phyloP scores from a whole-genome alignment of 345 rosid genomes.

The Eutrema yunnanense region DNA sequence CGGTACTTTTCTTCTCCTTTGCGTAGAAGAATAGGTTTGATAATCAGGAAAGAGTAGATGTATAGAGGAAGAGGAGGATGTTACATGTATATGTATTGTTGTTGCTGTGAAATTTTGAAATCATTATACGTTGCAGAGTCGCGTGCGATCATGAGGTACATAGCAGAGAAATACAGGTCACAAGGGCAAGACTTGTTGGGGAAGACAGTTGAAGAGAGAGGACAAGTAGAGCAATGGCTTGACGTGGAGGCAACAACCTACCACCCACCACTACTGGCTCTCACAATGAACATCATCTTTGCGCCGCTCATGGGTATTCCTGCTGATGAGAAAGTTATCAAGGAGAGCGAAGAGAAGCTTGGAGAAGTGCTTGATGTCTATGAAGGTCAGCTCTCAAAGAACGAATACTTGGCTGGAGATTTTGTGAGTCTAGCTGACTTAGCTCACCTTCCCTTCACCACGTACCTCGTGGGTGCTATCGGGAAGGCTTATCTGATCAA shows the following conservation, averaged over 20 bases:
- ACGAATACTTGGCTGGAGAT: constrained; percentile 56
- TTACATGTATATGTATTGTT: background rate
- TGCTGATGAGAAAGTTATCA: constrained; percentile 37
- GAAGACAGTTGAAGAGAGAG: constrained; percentile 34
- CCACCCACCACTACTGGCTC: constrained; percentile 41
- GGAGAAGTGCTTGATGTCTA: constrained; percentile 47
- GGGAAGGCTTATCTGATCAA: constrained; percentile 43
- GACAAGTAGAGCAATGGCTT: constrained; percentile 60
- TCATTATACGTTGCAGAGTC: constrained; percentile 39
- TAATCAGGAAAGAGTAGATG: background rate
- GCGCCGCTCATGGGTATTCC: constrained; percentile 34
- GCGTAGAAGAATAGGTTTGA: background rate
- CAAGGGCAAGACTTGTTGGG: constrained; percentile 32
- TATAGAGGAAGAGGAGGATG: no score
- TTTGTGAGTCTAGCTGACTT: constrained; percentile 65
- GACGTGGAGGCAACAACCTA: constrained; percentile 53
- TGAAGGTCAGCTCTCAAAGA: constrained; percentile 51
- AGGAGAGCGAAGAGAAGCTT: constrained; percentile 61
- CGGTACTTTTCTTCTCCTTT: constrained; percentile 2
- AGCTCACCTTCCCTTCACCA: constrained; percentile 51
- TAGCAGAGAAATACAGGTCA: constrained; percentile 52
- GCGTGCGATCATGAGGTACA: constrained; percentile 59
- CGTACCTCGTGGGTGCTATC: constrained; percentile 43
- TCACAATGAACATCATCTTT: constrained; percentile 41
- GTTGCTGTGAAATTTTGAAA: background rate